Evolutionary conservation across 129 eudicot genomes (phyloP), one percentile per base, ranked within the genome.

Genomic region (Artemisia tridentata): DNA sequence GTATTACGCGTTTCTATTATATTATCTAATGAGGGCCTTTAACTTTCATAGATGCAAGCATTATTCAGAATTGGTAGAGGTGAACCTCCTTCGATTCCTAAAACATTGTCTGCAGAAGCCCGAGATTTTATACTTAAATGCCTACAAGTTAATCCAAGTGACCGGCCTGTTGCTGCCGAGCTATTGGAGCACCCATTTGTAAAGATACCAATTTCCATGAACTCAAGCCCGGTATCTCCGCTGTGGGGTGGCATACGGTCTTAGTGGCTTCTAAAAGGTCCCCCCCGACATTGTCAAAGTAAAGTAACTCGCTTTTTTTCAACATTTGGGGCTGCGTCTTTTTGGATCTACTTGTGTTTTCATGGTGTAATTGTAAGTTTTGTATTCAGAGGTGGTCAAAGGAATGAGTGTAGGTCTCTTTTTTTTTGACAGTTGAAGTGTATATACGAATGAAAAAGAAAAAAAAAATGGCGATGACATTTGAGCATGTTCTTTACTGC

Each of bases 31-130:
- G 43, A 46, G 62, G 41, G 14, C 19, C 17, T 29, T 70, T 47
- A 67, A 72, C 46, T 43, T 49, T 63, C 34, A 2, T 85, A 91
- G 96, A 88, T 88, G 97, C 92, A 84, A 84, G 97, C 97, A 53
- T 72, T 91, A 56, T 91, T 84, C 76, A 82, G 86, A 75, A 91
- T 91, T n/a, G 97, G 97, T 56, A 72, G 65, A 67, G 96, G 96
- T 21, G 85, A 84, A 66, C 92, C 64, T n/a, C 97, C 97, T 19
- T 71, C 73, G 5, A 81, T 91, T 54, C 96, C 97, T 20, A 60
- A 80, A 61, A 69, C 88, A 15, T 74, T 91, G 69, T 91, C 97
- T 21, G 75, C 48, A 50, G 93, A 91, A 46, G 96, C 96, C 10
- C 80, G 67, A 3, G 90, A 88, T 88, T 88, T 91, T 64, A 86